Base-by-base conservation (phyloP, 225 moss, liverwort and hornwort genomes). In the Ulota crispa region DNA sequence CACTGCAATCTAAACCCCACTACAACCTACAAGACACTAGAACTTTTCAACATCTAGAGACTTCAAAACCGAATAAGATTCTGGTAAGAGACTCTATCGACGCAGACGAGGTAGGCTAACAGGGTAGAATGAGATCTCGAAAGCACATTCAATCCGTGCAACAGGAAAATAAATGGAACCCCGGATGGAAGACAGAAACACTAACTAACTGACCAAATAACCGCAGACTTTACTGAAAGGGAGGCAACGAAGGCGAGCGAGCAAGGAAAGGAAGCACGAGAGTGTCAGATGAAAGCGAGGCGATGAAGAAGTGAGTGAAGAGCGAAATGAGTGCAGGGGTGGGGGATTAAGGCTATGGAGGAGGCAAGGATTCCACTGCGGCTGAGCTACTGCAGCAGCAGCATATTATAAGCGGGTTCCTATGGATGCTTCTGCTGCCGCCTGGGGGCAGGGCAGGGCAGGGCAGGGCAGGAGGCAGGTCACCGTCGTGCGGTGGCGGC, bases 391-490 rank as follows among this genome's bases (percentile, higher is more conserved):
- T 37, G 80, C 34, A 50, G 72, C n/a, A 23, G 54, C 70, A 26
- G 82, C 70, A 64, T 70, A 83, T 70, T 70, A 83, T 83, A 77
- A 37, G 81, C 19, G 47, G 74, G 39, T 45, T 60, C 42, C 73
- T 30, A 15, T 28, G 64, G 80, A 76, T 84, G 76, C 84, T 60
- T 31, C 79, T 43, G 39, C 39, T 23, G 45, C 45, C 45, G 45
- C 45, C 14, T 43, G 43, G 43, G 43, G 43, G 43, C 43, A 0
- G 13, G 12, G 12, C 11, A 11, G 42, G 42, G 13, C 43, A 3
- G 43, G 43, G 12, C 43, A 13, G 43, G 0, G 0, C 3, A 0
- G 3, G 3, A 43, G 12, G 45, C 45, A 45, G 14, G 45, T 45
- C 45, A 45, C 14, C 45, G 14, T 45, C 39, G 39, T 39, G 39